Evolutionary conservation across 495 filamentous ascomycete species (phyloP).

Genomic region (Tuber brumale): DNA sequence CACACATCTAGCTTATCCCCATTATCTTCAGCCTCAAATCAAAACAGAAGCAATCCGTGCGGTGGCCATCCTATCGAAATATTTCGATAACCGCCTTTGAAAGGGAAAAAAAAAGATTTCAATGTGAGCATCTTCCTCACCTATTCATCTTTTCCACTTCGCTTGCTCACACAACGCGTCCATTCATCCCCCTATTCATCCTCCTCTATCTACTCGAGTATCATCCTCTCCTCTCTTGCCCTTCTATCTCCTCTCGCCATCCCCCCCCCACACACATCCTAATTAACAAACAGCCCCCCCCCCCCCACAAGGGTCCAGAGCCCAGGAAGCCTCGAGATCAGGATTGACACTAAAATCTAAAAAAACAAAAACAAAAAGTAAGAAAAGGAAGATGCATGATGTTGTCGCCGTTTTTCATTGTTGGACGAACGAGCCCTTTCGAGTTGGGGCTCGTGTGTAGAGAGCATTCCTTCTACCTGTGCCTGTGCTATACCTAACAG

Average conservation of each 20-base stretch:
- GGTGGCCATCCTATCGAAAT: not conserved
- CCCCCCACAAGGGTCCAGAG: not conserved
- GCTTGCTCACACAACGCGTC: not conserved
- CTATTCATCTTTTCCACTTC: not conserved
- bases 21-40: constrained; percentile 5
- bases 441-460: not conserved
- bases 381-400: not conserved
- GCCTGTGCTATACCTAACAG: not conserved
- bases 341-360: not conserved
- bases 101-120: not conserved
- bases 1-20: not conserved
- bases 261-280: not conserved
- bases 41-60: not conserved
- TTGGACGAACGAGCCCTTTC: not conserved
- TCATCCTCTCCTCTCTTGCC: not conserved
- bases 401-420: not conserved
- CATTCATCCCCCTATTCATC: constrained; percentile 1
- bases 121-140: not conserved
- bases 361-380: not conserved
- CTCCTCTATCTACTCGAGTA: not conserved
- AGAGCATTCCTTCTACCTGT: not conserved
- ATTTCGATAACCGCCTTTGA: not conserved
- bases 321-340: not conserved
- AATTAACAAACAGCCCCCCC: not conserved
- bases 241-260: not conserved